Evolutionary conservation across 768 basidiomycete genomes (phyloP).

Genomic region (Psilocybe cyanescens): DNA sequence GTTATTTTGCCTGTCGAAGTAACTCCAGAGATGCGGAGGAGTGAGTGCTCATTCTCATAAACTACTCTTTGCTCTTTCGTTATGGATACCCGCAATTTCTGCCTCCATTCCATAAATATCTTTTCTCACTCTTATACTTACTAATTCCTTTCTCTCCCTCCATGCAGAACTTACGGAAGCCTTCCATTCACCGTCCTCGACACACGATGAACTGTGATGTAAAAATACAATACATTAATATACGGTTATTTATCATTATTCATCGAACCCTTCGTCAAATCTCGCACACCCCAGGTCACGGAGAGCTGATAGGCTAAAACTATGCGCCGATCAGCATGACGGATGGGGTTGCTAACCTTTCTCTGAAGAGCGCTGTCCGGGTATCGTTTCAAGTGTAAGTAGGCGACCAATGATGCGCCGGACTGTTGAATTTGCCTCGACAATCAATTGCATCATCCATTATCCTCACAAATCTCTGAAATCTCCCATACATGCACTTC

Average conservation of each 20-base stretch:
- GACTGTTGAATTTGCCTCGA: constrained; percentile 3
- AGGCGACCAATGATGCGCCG: constrained; percentile 5
- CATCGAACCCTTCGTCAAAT: neutral
- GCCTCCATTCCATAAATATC: neutral
- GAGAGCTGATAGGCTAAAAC: neutral
- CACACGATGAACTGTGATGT: constrained; percentile 47
- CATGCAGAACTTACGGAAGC: constrained; percentile 57
- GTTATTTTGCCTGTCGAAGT: constrained; percentile 86
- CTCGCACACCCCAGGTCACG: neutral
- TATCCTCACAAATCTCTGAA: no score
- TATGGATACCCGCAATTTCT: constrained; percentile 1
- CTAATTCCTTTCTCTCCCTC: constrained; percentile 10
- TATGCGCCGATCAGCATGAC: neutral
- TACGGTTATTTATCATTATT: constrained; percentile 24
- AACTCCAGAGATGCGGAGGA: constrained; percentile 65
- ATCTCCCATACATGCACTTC: no score
- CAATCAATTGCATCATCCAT: neutral
- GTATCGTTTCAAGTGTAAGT: neutral
- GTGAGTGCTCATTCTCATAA: constrained; percentile 54
- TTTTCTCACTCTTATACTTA: neutral
- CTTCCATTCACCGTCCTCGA: constrained; percentile 46
- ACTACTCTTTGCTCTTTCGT: constrained; percentile 1
- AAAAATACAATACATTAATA: constrained; percentile 25
- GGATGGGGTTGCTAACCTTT: neutral
- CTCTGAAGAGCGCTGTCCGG: constrained; percentile 2